Conservation (phyloP, 164 flowering plant genomes). For the Stephania yunnanensis region DNA sequence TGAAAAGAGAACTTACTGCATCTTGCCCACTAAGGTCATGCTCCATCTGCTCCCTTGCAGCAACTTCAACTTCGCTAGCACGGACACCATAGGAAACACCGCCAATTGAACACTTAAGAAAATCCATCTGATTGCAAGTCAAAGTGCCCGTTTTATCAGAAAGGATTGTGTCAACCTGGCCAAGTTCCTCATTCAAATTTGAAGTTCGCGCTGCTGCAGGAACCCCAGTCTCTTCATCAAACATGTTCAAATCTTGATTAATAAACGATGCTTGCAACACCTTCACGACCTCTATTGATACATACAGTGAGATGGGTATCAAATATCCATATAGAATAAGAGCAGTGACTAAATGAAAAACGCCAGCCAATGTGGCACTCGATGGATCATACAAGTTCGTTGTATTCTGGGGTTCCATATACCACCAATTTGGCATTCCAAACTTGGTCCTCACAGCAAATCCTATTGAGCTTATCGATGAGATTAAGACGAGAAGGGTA, state of each 20-base stretch:
- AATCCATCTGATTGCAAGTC: constrained; percentile 98
- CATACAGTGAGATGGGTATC: constrained; percentile 90
- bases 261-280: constrained; percentile 82
- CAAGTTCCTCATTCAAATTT: constrained; percentile 91
- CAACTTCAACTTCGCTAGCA: constrained; percentile 85
- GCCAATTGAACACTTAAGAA: constrained; percentile 87
- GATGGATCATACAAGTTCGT: constrained; percentile 41
- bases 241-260: constrained; percentile 75
- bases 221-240: constrained; percentile 70
- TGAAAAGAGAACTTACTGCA: constrained; percentile 13
- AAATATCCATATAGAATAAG: constrained; percentile 81
- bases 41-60: constrained; percentile 77
- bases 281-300: constrained; percentile 89
- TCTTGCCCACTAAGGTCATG: constrained; percentile 40
- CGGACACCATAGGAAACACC: constrained; percentile 75
- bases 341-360: constrained; percentile 75
- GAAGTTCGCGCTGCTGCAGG: constrained; percentile 83
- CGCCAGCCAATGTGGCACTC: constrained; percentile 39
- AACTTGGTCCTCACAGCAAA: constrained; percentile 54
- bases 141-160: constrained; percentile 96
- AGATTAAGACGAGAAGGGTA: constrained; percentile 57
- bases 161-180: constrained; percentile 90
- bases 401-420: constrained; percentile 40
- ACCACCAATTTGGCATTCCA: constrained; percentile 72
- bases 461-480: constrained; percentile 69